Base-by-base conservation (phyloP, 768 basidiomycete genomes). In the Mycena kentingensis region DNA sequence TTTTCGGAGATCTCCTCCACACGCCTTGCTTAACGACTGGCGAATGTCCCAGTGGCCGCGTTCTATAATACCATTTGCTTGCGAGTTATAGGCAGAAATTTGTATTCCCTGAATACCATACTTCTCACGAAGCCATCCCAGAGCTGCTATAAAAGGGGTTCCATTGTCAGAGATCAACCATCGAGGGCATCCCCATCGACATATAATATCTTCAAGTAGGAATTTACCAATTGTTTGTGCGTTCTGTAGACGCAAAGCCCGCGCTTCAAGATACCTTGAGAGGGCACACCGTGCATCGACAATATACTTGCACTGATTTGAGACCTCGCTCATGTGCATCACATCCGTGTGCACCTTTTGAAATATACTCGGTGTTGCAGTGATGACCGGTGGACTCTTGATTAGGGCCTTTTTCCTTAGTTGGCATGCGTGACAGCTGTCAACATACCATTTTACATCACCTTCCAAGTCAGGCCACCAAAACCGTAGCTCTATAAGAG, bases 31-130 rank as follows among this genome's bases (percentile, higher is more conserved):
- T 0, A 67, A 43, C 0, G 65, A 42, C n/a, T 66, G 61, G 3
- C 65, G 51, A 3, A 73, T 48, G 39, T 63, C 60, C 31, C 58
- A 64, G 52, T 73, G 72, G 21, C 57, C 35, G 10, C 56, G 43
- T 41, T 78, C 69, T 0, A 76, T 61, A 1, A 71, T 52, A 0
- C 77, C 67, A 16, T 79, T 77, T 0, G 74, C 70, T 2, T 60
- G 65, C 0, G 70, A 76, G 53, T 78, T 77, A 60, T 77, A 78
- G 0, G 67, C 61, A 0, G 69, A 73, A 3, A 79, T 76, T 0
- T 62, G 51, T 13, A 79, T 77, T 26, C 76, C 72, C 0, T 50
- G 42, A n/a, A 79, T 75, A 2, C 70, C 47, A 15, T 70, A 70
- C 7, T 56, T 54, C 16, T 59, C 47, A 2, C 47, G 47, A 0